These are phyloP conservation scores for Xylaria sp. DNA, from an alignment of 2,329 filamentous ascomycete species.

Conservation along the genomic window DNA sequence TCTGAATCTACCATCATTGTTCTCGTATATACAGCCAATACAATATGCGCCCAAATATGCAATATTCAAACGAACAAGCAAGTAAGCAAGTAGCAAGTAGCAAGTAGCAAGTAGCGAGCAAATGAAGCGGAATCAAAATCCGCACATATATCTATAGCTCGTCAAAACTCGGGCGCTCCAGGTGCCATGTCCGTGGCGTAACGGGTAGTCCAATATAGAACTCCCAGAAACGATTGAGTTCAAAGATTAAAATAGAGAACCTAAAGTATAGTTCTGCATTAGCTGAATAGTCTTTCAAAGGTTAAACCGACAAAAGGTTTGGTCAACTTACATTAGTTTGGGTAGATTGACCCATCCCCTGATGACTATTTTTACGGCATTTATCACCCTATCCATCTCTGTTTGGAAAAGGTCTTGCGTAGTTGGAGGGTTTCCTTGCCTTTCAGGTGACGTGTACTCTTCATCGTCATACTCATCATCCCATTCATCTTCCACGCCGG, in stretches of 20 bases:
- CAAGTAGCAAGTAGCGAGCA: not conserved
- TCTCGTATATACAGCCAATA: slow-evolving; percentile 14
- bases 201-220: slow-evolving; percentile 65
- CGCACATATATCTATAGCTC: slow-evolving; percentile 55
- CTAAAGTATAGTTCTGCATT: slow-evolving; percentile 44
- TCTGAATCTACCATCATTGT: slow-evolving; percentile 17
- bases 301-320: not conserved
- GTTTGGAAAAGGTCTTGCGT: slow-evolving; percentile 67
- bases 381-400: slow-evolving; percentile 72
- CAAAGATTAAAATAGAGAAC: slow-evolving; percentile 56
- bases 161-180: slow-evolving; percentile 57
- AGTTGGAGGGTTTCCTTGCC: slow-evolving; percentile 50
- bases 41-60: slow-evolving; percentile 20
- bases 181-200: slow-evolving; percentile 58
- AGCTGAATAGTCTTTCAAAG: not conserved
- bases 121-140: not conserved
- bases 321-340: slow-evolving; percentile 70
- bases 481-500: slow-evolving; percentile 51
- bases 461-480: slow-evolving; percentile 56
- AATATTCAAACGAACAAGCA: slow-evolving; percentile 4
- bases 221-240: slow-evolving; percentile 59
- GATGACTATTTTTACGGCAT: slow-evolving; percentile 73
- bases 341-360: slow-evolving; percentile 77
- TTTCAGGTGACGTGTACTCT: slow-evolving; percentile 48
- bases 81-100: slow-evolving; percentile 8